phyloP scores from a whole-genome alignment of 1,284 basidiomycete genomes.

The Ustilago nuda region DNA sequence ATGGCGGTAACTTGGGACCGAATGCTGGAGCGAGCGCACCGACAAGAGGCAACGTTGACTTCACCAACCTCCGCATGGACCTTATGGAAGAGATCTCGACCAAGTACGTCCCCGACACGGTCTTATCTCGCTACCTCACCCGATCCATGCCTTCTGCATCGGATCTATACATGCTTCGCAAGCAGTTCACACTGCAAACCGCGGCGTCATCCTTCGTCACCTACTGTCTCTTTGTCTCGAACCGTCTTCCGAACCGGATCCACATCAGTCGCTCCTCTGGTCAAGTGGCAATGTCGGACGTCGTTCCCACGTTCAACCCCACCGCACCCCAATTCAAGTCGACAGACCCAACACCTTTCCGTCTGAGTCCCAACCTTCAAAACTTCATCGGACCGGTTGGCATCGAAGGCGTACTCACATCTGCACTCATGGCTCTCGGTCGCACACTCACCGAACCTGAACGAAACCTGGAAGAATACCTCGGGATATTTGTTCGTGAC shows the following conservation, averaged over 20 bases:
- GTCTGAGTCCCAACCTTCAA: conserved; percentile 96
- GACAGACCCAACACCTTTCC: conserved; percentile 92
- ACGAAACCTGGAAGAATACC: conserved; percentile 86
- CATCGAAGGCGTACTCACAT: conserved; percentile 88
- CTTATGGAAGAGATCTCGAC: conserved; percentile 87
- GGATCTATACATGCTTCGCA: conserved; percentile 96
- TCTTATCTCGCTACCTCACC: conserved; percentile 90
- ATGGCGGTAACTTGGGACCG: conserved; percentile 22
- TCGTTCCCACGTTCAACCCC: conserved; percentile 70
- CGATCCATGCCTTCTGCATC: conserved; percentile 84
- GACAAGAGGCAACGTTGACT: conserved; percentile 72
- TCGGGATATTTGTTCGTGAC: conserved; percentile 90
- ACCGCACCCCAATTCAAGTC: conserved; percentile 80
- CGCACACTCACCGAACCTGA: conserved; percentile 91
- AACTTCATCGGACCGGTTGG: conserved; percentile 88
- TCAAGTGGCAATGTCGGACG: conserved; percentile 64
- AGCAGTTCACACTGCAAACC: conserved; percentile 92
- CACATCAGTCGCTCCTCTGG: conserved; percentile 80
- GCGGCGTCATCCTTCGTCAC: conserved; percentile 93
- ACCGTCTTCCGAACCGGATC: conserved; percentile 86
- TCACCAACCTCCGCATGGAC: conserved; percentile 83
- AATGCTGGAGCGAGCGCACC: neutral
- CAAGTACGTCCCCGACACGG: conserved; percentile 90
- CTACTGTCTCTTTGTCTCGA: conserved; percentile 85
- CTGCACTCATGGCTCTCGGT: conserved; percentile 89